A percentile compares a stretch with the other conserved stretches of the same genome.
phyloP scores from a whole-genome alignment of 495 filamentous ascomycete species.

The Daldinia decipiens region DNA sequence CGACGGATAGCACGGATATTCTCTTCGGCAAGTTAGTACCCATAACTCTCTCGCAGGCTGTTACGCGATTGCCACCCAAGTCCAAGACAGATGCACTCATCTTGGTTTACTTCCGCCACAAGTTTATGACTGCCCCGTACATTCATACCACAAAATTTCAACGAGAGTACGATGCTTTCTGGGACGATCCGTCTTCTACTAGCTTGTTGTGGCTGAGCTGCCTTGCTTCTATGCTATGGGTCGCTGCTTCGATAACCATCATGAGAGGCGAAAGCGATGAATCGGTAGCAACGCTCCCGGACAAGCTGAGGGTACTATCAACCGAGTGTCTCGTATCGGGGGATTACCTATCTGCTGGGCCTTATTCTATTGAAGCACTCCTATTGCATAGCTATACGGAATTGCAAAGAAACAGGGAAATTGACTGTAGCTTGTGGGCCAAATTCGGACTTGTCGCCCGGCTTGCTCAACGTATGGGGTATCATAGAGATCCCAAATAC shows the following conservation, averaged over 20 bases:
- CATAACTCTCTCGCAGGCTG: slow-evolving; percentile 50
- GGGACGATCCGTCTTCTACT: slow-evolving; percentile 51
- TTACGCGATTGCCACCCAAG: slow-evolving; percentile 53
- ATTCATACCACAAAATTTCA: slow-evolving; percentile 56
- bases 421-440: slow-evolving; percentile 56
- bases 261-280: slow-evolving; percentile 41
- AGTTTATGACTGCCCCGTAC: slow-evolving; percentile 50
- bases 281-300: slow-evolving; percentile 32
- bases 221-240: slow-evolving; percentile 53
- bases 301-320: slow-evolving; percentile 41
- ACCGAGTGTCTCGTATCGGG: slow-evolving; percentile 57
- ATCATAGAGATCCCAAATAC: slow-evolving; percentile 61
- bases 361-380: slow-evolving; percentile 60
- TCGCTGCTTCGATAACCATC: slow-evolving; percentile 47
- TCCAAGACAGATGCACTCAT: slow-evolving; percentile 55
- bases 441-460: slow-evolving; percentile 56
- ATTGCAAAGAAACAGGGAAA: slow-evolving; percentile 50
- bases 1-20: slow-evolving; percentile 39
- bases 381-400: slow-evolving; percentile 55
- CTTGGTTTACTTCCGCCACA: slow-evolving; percentile 57
- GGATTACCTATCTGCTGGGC: slow-evolving; percentile 55
- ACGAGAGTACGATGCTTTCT: slow-evolving; percentile 60
- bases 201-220: slow-evolving; percentile 56
- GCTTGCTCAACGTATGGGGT: slow-evolving; percentile 62
- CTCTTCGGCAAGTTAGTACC: slow-evolving; percentile 41